Evolutionary conservation across 78 protist species (phyloP), one percentile per base, ranked within the genome.

Genomic region (Bigelowiella natans): DNA sequence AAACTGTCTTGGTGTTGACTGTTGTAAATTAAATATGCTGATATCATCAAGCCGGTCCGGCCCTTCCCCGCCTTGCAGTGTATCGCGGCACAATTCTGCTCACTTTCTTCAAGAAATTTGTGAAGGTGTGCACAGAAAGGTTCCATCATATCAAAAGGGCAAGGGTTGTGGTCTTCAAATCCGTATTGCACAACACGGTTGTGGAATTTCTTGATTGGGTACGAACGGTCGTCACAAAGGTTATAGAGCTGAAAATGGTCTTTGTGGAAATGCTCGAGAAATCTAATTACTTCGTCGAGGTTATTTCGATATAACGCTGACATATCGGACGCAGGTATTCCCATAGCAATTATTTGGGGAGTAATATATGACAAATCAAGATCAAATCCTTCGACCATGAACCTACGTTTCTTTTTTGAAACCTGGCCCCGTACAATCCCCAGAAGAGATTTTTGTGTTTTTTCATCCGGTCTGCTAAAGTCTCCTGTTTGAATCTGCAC

Each of bases 381-480:
- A 83, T 94, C 94, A 37, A 91, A 95, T 28, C 93, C 93, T 0
- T 92, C 96, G 40, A 36, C 88, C 29, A 85, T 34, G 86, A 90
- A 93, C 36, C 96, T 63, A 1, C 92, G 31, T 89, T 95, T 95
- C 89, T 95, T 91, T 91, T 93, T 92, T 26, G 95, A 93, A 3
- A 95, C 96, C 83, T 83, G 2, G 7, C 73, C 73, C 7, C 73
- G 73, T 18, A 51, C 73, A 51, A 51, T 7, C 7, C 73, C 73
- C 7, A 51, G 18, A 18, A 51, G 7, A 51, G 73, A 51, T 7
- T 51, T 51, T 51, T 7, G 73, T 26, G 34, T 7, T 18, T 51
- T 51, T 18, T 51, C 73, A 18, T 51, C 73, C 34, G 73, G 73
- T 51, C 73, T 51, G 18, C 73, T 51, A 18, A 26, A 51, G 18